Evolutionary conservation across 108 stramenopile genomes (phyloP).

Genomic region (Cyclotella choctawhatcheeana): DNA sequence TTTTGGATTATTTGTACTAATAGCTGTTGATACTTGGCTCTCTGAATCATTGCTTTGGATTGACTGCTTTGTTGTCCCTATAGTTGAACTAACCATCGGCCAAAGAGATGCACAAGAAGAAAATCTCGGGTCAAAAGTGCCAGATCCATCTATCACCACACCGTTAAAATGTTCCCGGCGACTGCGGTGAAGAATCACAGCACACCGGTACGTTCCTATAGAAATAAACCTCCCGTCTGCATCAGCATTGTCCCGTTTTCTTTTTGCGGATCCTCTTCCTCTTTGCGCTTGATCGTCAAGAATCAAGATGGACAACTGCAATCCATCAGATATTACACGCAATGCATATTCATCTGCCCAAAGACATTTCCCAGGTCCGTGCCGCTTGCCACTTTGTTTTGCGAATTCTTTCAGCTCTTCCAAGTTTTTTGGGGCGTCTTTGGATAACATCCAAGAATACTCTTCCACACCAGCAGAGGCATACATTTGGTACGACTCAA

Average conservation of each 20-base stretch:
- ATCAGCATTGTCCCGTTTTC: constrained; percentile 6
- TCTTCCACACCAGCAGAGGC: constrained; percentile 37
- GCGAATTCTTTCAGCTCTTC: constrained; percentile 36
- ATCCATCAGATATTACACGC: constrained; percentile 44
- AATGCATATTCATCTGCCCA: constrained; percentile 52
- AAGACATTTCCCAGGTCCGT: constrained; percentile 41
- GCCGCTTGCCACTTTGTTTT: constrained; percentile 18
- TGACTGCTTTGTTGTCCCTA: not conserved
- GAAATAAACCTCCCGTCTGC: constrained; percentile 40
- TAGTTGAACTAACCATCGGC: constrained; percentile 1
- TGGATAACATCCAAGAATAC: constrained; percentile 27
- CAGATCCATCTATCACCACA: constrained; percentile 27
- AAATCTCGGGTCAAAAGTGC: constrained; percentile 17
- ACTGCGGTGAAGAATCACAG: constrained; percentile 44
- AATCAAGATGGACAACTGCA: constrained; percentile 41
- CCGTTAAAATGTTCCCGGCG: constrained; percentile 47
- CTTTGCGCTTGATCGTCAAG: constrained; percentile 44
- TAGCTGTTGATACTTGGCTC: not conserved
- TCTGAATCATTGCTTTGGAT: not conserved
- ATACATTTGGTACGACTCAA: constrained; percentile 40
- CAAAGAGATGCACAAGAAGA: constrained; percentile 32
- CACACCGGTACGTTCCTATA: constrained; percentile 25
- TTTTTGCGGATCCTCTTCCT: constrained; percentile 11
- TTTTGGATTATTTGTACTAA: not conserved
- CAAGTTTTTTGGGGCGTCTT: constrained; percentile 20